Percentiles rank a stretch among this genome's conserved stretches.
These are phyloP conservation scores for Penicillium aurantiogriseum DNA, from an alignment of 2,329 filamentous ascomycete genomes.

Conservation along the genomic window DNA sequence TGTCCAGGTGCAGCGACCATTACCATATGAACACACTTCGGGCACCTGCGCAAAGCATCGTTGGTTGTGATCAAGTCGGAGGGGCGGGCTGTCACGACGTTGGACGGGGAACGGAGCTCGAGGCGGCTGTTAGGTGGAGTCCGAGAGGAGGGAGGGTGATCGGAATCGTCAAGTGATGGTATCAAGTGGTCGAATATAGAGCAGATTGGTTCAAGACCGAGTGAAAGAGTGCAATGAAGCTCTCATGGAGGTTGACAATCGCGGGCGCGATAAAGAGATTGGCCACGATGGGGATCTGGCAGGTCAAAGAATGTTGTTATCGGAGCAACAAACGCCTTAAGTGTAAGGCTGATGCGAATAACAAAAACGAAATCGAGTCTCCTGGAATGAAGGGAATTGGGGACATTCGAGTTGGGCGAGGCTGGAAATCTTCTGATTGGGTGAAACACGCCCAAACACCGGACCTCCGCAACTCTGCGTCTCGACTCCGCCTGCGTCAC, in stretches of 20 bases:
- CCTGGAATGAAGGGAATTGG: conserved; percentile 5
- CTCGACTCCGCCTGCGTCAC: conserved; percentile 7
- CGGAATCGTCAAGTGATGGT: not conserved
- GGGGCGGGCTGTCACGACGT: conserved; percentile 4
- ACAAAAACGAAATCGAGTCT: conserved; percentile 2
- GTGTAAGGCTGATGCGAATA: not conserved
- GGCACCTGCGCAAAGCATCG: conserved; percentile 16
- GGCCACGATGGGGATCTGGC: conserved; percentile 2
- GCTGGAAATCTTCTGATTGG: conserved; percentile 25
- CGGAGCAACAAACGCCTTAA: not conserved
- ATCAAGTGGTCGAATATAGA: conserved; percentile 1
- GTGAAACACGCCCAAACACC: conserved; percentile 11
- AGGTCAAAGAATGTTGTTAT: conserved; percentile 7
- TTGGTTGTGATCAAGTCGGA: conserved; percentile 6
- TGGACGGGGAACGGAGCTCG: not conserved
- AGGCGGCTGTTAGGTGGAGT: not conserved
- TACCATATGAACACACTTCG: conserved; percentile 9
- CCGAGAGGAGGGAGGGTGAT: not conserved
- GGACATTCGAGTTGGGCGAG: conserved; percentile 16
- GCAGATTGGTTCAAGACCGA: conserved; percentile 3
- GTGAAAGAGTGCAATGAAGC: conserved; percentile 12
- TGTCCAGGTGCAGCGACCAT: conserved; percentile 2
- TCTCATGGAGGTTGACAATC: conserved; percentile 2
- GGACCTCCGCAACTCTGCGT: conserved; percentile 16
- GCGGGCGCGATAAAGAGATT: conserved; percentile 4